Base-by-base conservation (phyloP, 805 yeast species). In the Clavispora phyllophila region DNA sequence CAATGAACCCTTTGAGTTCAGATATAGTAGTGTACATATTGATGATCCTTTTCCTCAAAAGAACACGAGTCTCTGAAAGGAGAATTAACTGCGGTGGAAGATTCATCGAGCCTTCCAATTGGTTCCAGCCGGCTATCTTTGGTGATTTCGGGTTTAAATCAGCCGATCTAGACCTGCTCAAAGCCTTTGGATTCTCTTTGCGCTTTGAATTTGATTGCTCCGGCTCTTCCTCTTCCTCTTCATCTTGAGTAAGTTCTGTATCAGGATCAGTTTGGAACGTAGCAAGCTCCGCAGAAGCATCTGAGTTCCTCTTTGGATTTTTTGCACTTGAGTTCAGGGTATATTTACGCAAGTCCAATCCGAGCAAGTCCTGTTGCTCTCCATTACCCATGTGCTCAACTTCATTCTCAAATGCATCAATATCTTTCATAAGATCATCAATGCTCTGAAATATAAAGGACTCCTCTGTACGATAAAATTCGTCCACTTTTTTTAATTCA, bases 401-500 rank as follows among this genome's bases (percentile, higher is more conserved):
- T 34, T 67, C 71, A 31, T 48, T 56, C 47, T 79, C 86, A 50
- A 82, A 86, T 35, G 78, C 81, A 18, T 72, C 77, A 17, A 83
- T 75, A 51, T 87, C 95, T 17, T 68, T 73, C 7, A 76, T 62
- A 40, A 90, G 62, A 9, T 72, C 75, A 33, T 78, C 78, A 47
- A 81, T 78, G 41, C 74, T 79, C 22, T 60, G 64, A 46, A 64
- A 73, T 5, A 81, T 70, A 33, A 72, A 73, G n/a, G 61, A 65
- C 59, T 90, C 95, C 52, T 84, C 89, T 24, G 70, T 65, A 33
- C 65, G 65, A 63, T 81, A 93, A 57, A 93, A 93, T 37, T 66
- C 71, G 61, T 88, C 90, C 38, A 93, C 80, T 59, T 88, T 87
- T 40, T 58, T 61, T 49, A 87, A 66, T 62, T 93, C 98, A 8